phyloP scores from a whole-genome alignment of 306 rosid genomes.

The Acacia confusa region DNA sequence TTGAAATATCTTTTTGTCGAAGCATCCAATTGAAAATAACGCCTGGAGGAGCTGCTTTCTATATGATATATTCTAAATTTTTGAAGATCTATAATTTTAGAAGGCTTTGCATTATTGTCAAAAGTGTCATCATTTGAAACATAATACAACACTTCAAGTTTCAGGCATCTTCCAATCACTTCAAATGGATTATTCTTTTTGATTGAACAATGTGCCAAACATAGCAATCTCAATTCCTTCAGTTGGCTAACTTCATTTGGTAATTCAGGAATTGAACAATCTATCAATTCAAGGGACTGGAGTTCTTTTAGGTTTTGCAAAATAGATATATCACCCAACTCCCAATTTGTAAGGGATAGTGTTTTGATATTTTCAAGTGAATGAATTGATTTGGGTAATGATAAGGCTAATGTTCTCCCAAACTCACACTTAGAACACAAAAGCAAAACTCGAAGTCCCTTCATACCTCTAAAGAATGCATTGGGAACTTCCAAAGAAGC shows the following conservation, averaged over 20 bases:
- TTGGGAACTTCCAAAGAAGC: neutral
- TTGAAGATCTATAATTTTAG: too few relatives aligned
- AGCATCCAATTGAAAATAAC: too few relatives aligned
- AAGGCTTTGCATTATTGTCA: too few relatives aligned
- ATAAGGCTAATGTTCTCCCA: neutral
- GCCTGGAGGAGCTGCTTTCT: too few relatives aligned
- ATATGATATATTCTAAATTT: too few relatives aligned
- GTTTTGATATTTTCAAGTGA: neutral
- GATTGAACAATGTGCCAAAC: neutral
- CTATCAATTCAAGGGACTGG: neutral
- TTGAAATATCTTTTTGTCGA: too few relatives aligned
- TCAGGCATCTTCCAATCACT: conserved; percentile 21
- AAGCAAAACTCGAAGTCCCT: neutral
- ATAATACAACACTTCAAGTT: conserved; percentile 24
- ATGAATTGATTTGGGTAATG: neutral
- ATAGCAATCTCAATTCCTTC: conserved; percentile 24
- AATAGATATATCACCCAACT: conserved; percentile 15
- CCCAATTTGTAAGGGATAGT: accelerated
- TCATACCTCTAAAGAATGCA: neutral
- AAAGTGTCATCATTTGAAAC: too few relatives aligned
- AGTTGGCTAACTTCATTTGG: neutral
- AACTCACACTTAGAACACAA: neutral
- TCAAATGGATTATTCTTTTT: neutral
- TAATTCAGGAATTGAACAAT: conserved; percentile 27
- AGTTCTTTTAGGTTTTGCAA: conserved; percentile 10